Percentiles rank a stretch among this genome's conserved stretches.
phyloP scores from a whole-genome alignment of 2,329 filamentous ascomycete species.

The Aspergillus sp. region DNA sequence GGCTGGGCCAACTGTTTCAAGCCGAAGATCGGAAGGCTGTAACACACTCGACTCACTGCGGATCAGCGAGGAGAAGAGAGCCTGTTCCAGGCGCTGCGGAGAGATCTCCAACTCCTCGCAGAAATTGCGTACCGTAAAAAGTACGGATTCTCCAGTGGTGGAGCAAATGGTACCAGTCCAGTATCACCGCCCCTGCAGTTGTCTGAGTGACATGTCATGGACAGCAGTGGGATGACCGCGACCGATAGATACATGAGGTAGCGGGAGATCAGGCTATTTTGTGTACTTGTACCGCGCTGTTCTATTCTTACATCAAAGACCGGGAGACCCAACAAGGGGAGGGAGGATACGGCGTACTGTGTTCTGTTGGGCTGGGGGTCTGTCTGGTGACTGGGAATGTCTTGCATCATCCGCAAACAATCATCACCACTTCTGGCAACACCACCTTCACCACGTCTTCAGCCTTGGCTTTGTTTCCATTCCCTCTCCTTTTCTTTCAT shows the following conservation, averaged over 20 bases:
- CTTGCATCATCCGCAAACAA: conserved; percentile 14
- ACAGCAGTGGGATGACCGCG: neutral
- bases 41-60: neutral
- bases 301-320: neutral
- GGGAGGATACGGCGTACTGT: neutral
- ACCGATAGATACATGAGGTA: no score
- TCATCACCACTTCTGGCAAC: conserved; percentile 17
- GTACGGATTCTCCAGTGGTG: neutral
- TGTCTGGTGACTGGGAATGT: conserved; percentile 9
- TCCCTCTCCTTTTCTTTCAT: conserved; percentile 1
- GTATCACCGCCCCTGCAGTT: neutral
- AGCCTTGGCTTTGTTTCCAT: neutral
- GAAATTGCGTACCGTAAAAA: neutral
- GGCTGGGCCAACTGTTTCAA: neutral
- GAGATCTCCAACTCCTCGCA: neutral
- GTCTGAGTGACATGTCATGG: neutral
- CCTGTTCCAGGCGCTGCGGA: neutral
- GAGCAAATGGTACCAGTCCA: neutral
- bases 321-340: neutral
- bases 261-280: neutral
- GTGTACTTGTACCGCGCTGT: neutral
- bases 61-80: neutral
- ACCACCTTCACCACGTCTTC: conserved; percentile 8
- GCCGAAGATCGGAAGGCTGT: neutral
- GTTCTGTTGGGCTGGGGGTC: neutral